Conservation (phyloP, 176 grass and related monocot genomes). For the Sorghum bicolor region DNA sequence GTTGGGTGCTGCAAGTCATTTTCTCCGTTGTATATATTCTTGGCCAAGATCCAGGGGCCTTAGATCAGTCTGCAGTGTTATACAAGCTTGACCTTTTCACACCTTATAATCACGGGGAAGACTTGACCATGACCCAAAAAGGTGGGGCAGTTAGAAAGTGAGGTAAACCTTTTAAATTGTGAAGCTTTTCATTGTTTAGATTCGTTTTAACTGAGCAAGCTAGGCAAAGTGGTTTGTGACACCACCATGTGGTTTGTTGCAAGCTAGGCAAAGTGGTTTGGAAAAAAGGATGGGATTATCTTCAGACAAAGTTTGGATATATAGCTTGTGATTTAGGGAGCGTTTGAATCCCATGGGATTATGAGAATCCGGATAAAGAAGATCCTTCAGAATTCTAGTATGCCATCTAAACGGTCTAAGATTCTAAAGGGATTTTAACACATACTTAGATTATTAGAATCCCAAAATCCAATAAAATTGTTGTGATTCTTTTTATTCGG, state of each 20-base stretch:
- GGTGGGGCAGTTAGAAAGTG: background rate
- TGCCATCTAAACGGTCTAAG: too few relatives aligned
- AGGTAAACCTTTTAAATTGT: background rate
- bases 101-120: background rate
- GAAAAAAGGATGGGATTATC: background rate
- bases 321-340: background rate
- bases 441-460: too few relatives aligned
- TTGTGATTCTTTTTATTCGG: too few relatives aligned
- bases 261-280: background rate
- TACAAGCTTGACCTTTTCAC: conserved; percentile 27
- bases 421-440: too few relatives aligned
- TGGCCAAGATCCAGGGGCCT: background rate
- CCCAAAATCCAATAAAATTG: too few relatives aligned
- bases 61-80: background rate
- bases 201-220: background rate
- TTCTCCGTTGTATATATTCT: background rate
- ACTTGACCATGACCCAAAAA: conserved; percentile 22
- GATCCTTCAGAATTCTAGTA: too few relatives aligned
- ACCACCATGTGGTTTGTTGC: background rate
- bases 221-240: background rate
- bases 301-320: background rate
- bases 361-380: background rate
- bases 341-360: background rate
- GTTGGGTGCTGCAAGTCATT: background rate
- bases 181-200: background rate